A percentile compares a stretch with the other conserved stretches of the same genome.
These are phyloP conservation scores for Diaporthe velutina DNA, from an alignment of 2,329 filamentous ascomycete species.

Conservation along the genomic window DNA sequence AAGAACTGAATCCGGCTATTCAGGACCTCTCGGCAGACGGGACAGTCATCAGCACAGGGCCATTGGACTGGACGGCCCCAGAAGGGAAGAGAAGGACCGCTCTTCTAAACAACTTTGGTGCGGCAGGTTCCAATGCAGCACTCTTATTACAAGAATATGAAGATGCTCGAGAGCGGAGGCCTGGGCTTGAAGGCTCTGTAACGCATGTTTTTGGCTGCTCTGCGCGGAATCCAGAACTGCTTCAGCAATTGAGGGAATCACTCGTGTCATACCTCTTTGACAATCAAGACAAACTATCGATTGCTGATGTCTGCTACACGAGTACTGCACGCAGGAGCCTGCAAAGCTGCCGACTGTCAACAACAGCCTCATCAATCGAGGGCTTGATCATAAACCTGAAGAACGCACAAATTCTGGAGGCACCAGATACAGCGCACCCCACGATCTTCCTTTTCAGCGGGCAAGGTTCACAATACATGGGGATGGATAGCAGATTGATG, in stretches of 20 bases:
- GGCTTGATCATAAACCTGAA: conserved; percentile 38
- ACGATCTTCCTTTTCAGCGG: conserved; percentile 59
- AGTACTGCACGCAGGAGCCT: conserved; percentile 62
- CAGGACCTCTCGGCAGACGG: conserved; percentile 50
- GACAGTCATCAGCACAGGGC: conserved; percentile 46
- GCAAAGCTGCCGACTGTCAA: conserved; percentile 47
- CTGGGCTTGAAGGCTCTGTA: neutral
- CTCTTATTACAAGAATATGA: conserved; percentile 63
- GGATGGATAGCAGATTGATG: conserved; percentile 47
- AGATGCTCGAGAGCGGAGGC: conserved; percentile 14
- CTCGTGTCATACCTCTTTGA: conserved; percentile 48
- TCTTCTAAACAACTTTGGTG: conserved; percentile 63
- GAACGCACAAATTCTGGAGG: conserved; percentile 42
- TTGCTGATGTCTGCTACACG: conserved; percentile 63
- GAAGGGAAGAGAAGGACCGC: neutral
- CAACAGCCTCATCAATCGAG: conserved; percentile 44
- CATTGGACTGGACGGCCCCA: neutral
- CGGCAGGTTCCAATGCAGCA: conserved; percentile 69
- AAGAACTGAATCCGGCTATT: conserved; percentile 54
- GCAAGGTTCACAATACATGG: conserved; percentile 54
- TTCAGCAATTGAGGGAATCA: neutral
- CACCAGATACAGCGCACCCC: conserved; percentile 41
- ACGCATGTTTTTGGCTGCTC: conserved; percentile 56
- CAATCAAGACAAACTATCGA: conserved; percentile 49
- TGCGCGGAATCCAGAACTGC: conserved; percentile 54